Evolutionary conservation across 768 basidiomycete species (phyloP).

Genomic region (Exidia glandulosa): DNA sequence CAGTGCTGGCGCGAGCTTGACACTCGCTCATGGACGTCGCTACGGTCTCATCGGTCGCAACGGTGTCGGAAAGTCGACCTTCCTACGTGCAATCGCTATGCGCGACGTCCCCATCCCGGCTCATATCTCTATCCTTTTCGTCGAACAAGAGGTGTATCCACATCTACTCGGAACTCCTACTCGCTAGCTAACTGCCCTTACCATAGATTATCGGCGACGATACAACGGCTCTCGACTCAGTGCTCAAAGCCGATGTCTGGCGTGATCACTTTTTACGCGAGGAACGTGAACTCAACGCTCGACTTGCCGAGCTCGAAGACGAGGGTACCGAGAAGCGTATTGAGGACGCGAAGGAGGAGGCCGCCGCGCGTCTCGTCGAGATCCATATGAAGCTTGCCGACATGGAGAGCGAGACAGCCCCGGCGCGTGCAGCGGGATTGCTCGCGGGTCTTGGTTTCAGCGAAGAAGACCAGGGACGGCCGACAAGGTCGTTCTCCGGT

Average conservation of each 20-base stretch:
- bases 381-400: slow-evolving; percentile 87
- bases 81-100: slow-evolving; percentile 88
- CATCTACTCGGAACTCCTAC: slow-evolving; percentile 3
- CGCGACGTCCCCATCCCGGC: slow-evolving; percentile 88
- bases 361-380: slow-evolving; percentile 70
- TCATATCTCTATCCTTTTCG: slow-evolving; percentile 94
- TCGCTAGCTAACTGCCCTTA: background rate
- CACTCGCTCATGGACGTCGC: slow-evolving; percentile 78
- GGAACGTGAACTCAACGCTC: slow-evolving; percentile 62
- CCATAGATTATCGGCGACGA: slow-evolving; percentile 83
- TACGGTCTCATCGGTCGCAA: slow-evolving; percentile 90
- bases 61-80: slow-evolving; percentile 81
- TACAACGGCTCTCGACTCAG: slow-evolving; percentile 83
- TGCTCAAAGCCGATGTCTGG: slow-evolving; percentile 99
- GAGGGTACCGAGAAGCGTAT: slow-evolving; percentile 71
- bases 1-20: slow-evolving; percentile 77
- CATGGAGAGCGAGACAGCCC: slow-evolving; percentile 97
- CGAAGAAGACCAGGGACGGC: slow-evolving; percentile 73
- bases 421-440: slow-evolving; percentile 82
- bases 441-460: slow-evolving; percentile 90
- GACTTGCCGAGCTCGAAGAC: slow-evolving; percentile 58
- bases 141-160: slow-evolving; percentile 79
- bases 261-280: slow-evolving; percentile 84
- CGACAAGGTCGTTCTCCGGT: slow-evolving; percentile 83
- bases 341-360: slow-evolving; percentile 78